Conservation (phyloP, 2,329 filamentous ascomycete genomes). For the Cryphonectria japonica region DNA sequence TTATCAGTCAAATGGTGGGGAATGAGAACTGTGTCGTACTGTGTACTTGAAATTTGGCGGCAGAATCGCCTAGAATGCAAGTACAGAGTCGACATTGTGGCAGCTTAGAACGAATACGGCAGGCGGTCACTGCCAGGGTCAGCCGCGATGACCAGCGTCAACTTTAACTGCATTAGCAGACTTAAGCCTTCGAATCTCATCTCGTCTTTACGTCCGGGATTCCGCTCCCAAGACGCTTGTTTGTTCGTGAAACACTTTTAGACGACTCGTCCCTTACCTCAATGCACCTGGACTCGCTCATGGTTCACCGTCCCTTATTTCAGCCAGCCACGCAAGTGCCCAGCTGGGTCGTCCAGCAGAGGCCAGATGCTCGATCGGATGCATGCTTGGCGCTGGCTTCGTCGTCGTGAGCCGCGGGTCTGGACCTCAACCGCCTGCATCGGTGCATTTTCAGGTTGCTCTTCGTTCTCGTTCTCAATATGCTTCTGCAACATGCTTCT, state of each 20-base stretch:
- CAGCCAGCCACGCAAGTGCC: background rate
- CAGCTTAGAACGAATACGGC: background rate
- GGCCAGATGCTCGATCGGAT: background rate
- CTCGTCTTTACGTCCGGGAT: background rate
- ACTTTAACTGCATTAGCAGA: background rate
- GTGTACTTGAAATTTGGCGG: background rate
- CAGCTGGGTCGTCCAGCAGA: background rate
- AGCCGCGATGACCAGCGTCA: background rate
- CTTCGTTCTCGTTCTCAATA: too few species aligned
- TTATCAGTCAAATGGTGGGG: slow-evolving; percentile 4
- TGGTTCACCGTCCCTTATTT: background rate
- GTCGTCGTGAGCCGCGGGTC: background rate
- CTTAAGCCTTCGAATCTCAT: background rate
- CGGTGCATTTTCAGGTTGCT: too few species aligned
- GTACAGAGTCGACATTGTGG: background rate
- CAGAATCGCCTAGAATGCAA: background rate
- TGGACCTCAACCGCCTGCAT: background rate
- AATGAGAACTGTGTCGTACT: background rate
- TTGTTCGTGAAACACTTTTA: background rate
- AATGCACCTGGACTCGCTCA: background rate
- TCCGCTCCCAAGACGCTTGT: background rate
- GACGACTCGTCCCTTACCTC: background rate
- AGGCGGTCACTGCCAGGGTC: background rate
- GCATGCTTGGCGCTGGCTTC: background rate
- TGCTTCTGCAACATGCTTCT: background rate